These are phyloP conservation scores for Mortierella sp. DNA, from an alignment of 371 early-diverging fungal genomes.

Conservation along the genomic window DNA sequence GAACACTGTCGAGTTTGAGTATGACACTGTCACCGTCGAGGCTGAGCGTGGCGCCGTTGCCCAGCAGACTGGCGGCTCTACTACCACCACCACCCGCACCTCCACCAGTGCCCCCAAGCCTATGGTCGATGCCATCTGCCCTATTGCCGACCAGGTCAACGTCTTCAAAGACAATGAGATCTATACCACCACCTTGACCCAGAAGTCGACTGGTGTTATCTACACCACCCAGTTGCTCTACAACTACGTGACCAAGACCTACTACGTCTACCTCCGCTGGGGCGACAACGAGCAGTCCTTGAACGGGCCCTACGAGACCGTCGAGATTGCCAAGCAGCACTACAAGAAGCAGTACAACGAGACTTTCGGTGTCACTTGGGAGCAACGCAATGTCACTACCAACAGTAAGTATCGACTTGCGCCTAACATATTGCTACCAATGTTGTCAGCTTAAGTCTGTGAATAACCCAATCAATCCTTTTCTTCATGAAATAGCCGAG, in stretches of 20 bases:
- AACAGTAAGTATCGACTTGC: slow-evolving; percentile 8
- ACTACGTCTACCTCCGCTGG: slow-evolving; percentile 47
- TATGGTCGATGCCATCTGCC: slow-evolving; percentile 23
- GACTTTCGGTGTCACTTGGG: slow-evolving; percentile 40
- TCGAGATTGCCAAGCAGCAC: slow-evolving; percentile 33
- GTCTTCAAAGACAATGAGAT: slow-evolving; percentile 34
- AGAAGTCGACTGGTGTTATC: slow-evolving; percentile 23
- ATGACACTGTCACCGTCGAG: slow-evolving; percentile 31
- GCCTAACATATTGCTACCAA: background rate
- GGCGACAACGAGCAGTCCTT: slow-evolving; percentile 26
- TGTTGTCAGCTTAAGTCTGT: background rate
- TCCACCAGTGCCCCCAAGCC: background rate
- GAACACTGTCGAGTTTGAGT: slow-evolving; percentile 34
- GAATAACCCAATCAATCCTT: background rate
- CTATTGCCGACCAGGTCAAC: slow-evolving; percentile 22
- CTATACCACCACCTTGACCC: slow-evolving; percentile 25
- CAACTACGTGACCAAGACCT: slow-evolving; percentile 33
- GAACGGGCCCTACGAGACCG: slow-evolving; percentile 39
- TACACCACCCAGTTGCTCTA: slow-evolving; percentile 43
- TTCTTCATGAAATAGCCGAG: slow-evolving; percentile 4
- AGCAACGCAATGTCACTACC: slow-evolving; percentile 19
- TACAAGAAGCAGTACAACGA: slow-evolving; percentile 29
- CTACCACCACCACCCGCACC: slow-evolving; percentile 2
- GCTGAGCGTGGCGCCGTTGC: slow-evolving; percentile 13
- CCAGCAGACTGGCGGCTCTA: background rate